Evolutionary conservation across 2,329 filamentous ascomycete species (phyloP), one percentile per base, ranked within the genome.

Genomic region (Penicillium sp.): DNA sequence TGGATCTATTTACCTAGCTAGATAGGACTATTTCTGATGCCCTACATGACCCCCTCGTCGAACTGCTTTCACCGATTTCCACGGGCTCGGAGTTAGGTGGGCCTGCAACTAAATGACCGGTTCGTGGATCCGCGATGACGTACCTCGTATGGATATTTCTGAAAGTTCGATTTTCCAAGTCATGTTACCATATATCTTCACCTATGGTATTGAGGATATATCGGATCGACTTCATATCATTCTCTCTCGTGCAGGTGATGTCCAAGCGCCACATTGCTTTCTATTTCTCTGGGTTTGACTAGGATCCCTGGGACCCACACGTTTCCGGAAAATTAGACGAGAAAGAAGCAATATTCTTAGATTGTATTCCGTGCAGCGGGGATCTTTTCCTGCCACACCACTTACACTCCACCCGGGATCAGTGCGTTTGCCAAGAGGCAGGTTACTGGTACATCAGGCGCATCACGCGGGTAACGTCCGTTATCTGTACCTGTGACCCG

Each of bases 241-340:
- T 15, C 22, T 44, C 20, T 44, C n/a, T 42, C 25, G n/a, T 49
- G 47, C 47, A 49, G 47, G 47, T 41, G 47, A 27, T 41, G 48
- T 33, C 37, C 25, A 50, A 50, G 40, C 48, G 49, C 27, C 26
- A 35, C 11, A 25, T 25, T 27, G 20, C 14, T 47, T 20, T 18
- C 2, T 23, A 4, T 26, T 31, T 31, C n/a, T n/a, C n/a, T n/a
- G n/a, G n/a, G n/a, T n/a, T n/a, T n/a, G n/a, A n/a, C n/a, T 29
- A 8, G n/a, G 4, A 26, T 49, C 22, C 33, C 23, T 26, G 42
- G 33, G 9, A 56, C 46, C 58, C 56, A 54, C 58, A 61, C 58
- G 56, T 56, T 61, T 56, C 47, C 54, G 56, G 56, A 45, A 61
- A 57, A 46, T 46, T 57, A 57, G 57, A 60, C 40, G 51, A 41